phyloP scores from a whole-genome alignment of 108 stramenopile genomes.

The Thalassiosira profunda region DNA sequence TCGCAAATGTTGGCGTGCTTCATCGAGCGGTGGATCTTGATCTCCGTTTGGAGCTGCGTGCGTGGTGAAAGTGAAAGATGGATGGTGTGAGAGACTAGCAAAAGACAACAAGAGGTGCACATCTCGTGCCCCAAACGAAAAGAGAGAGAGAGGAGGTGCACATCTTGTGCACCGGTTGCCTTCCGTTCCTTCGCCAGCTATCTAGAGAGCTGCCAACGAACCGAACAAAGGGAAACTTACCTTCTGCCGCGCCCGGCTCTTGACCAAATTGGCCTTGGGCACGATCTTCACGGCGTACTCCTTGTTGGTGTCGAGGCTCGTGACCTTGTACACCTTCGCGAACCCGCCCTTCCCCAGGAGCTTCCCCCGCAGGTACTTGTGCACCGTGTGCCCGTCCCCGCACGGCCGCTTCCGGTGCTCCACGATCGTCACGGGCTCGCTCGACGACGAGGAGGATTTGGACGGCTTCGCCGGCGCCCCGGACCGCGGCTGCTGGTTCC shows the following conservation, averaged over 20 bases:
- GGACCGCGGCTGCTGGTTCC: background rate
- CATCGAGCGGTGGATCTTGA: conserved; percentile 97
- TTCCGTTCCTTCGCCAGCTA: too few relatives aligned
- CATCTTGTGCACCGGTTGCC: too few relatives aligned
- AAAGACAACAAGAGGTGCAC: background rate
- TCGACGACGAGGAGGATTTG: too few relatives aligned
- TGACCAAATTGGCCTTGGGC: conserved; percentile 91
- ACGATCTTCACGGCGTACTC: conserved; percentile 94
- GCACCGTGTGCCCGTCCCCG: conserved; percentile 87
- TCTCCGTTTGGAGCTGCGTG: conserved; percentile 96
- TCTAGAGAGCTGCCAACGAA: too few relatives aligned
- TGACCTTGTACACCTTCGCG: conserved; percentile 92
- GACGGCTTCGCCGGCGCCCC: too few relatives aligned
- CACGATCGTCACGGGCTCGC: conserved; percentile 65
- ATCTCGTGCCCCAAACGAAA: too few relatives aligned
- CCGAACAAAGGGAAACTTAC: conserved; percentile 51
- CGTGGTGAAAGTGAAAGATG: background rate
- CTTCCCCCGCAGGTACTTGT: conserved; percentile 82
- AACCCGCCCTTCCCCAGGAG: conserved; percentile 95
- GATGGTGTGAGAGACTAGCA: background rate
- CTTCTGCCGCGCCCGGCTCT: conserved; percentile 91
- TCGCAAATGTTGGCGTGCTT: conserved; percentile 94
- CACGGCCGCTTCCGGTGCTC: conserved; percentile 74
- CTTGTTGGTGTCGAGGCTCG: conserved; percentile 81
- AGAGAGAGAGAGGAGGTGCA: too few relatives aligned